Evolutionary conservation across 176 grass and related monocot species (phyloP), one percentile per base, ranked within the genome.

Genomic region (Ensete ventricosum): DNA sequence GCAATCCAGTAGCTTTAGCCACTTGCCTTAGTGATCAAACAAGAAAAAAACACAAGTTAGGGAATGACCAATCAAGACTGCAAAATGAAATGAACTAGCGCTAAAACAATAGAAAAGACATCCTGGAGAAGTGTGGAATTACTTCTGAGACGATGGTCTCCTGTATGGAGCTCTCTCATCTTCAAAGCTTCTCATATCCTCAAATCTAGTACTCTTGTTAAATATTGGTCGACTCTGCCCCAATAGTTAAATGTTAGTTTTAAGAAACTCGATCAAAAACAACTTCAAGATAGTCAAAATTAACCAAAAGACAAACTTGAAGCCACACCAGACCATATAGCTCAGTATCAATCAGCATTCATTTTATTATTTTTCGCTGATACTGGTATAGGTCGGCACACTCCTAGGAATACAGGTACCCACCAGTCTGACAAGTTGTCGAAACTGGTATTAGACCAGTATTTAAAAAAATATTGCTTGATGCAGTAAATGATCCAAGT

Each of bases 141-240:
- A 98, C 95, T 98, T 98, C 79, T 89, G 93, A 76, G 84, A 80
- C 29, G 89, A 73, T 52, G 84, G 88, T 53, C 88, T 82, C 70
- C 90, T 82, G 66, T 91, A 98, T 73, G 90, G 95, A 69, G 71
- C 80, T 70, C 86, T 81, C 81, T 89, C 90, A 87, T 87, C 88
- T 20, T 98, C 95, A 81, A 81, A 85, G 34, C 82, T 82, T 73
- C 82, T 87, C 90, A 98, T 98, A 59, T 98, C 95, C 73, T 98
- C 95, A 83, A 89, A 98, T 69, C 95, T 84, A 12, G 88, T 92
- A 74, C 90, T 98, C 78, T 98, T 98, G 73, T 98, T 91, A 79
- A 98, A 98, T 91, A 98, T 98, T 54, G 95, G 90, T 51, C 95
- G 95, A 82, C 88, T 89, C 90, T 98, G 78, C 11, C 77, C 54